Conservation (phyloP, 768 basidiomycete species). For the Rossbeevera mucosa region DNA sequence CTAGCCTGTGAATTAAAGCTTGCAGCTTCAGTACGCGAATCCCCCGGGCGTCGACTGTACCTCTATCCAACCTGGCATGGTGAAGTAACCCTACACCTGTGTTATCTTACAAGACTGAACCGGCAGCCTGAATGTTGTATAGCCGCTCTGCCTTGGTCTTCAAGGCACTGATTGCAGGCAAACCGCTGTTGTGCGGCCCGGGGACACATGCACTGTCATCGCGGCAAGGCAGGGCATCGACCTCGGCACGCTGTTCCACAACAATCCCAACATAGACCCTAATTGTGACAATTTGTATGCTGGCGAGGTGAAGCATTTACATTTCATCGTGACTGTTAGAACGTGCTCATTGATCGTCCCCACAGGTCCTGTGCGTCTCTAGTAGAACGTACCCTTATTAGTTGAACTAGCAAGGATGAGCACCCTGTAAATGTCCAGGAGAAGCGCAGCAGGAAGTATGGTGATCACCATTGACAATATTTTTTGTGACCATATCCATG, state of each 20-base stretch:
- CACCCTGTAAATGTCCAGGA: background rate
- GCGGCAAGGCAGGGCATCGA: background rate
- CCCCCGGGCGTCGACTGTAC: too few relatives aligned
- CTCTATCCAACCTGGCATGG: conserved; percentile 44
- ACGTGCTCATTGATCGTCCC: background rate
- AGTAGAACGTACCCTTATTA: background rate
- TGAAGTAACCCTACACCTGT: conserved; percentile 11
- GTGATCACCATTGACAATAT: too few relatives aligned
- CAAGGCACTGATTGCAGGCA: conserved; percentile 52
- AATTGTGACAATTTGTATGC: background rate
- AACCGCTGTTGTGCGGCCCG: background rate
- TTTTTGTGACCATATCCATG: background rate
- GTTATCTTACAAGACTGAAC: background rate
- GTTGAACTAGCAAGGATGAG: background rate
- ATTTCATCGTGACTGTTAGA: background rate
- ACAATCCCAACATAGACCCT: background rate
- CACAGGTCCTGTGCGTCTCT: background rate
- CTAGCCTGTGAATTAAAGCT: conserved; percentile 29
- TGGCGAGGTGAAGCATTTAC: background rate
- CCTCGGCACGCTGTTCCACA: background rate
- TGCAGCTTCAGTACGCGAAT: conserved; percentile 58
- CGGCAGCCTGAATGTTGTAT: background rate
- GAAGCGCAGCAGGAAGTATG: background rate
- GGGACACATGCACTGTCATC: background rate
- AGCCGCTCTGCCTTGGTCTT: conserved; percentile 53